phyloP scores from a whole-genome alignment of 148 eudicot species.

The Salicornia ramosissima region DNA sequence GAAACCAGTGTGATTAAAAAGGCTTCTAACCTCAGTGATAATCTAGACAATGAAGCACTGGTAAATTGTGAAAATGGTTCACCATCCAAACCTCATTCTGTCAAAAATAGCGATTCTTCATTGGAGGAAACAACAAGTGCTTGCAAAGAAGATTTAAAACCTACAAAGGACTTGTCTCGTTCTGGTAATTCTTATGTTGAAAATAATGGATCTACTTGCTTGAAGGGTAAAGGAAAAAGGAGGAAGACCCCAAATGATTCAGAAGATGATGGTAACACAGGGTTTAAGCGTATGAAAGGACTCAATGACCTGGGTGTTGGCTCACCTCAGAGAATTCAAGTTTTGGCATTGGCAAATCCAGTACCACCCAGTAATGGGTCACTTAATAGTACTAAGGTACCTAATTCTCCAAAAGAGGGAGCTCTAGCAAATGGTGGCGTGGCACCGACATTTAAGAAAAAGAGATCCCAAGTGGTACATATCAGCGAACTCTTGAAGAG shows the following conservation, averaged over 20 bases:
- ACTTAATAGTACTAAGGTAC: slow-evolving; percentile 4
- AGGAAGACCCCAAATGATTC: slow-evolving; percentile 69
- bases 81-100: slow-evolving; percentile 22
- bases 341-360: slow-evolving; percentile 28
- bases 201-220: slow-evolving; percentile 28
- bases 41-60: slow-evolving; percentile 22
- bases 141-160: slow-evolving; percentile 37
- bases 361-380: slow-evolving; percentile 14
- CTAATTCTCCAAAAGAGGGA: slow-evolving; percentile 18
- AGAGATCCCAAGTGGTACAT: slow-evolving; percentile 56
- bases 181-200: slow-evolving; percentile 63
- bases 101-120: slow-evolving; percentile 31
- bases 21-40: slow-evolving; percentile 19
- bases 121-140: slow-evolving; percentile 40
- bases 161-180: slow-evolving; percentile 47
- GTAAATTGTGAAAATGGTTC: slow-evolving; percentile 28
- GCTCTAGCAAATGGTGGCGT: slow-evolving; percentile 35
- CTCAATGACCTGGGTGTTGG: slow-evolving; percentile 66
- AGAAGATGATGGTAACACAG: slow-evolving; percentile 84
- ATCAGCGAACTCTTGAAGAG: slow-evolving; percentile 60
- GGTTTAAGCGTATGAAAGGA: slow-evolving; percentile 81
- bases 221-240: slow-evolving; percentile 37
- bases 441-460: slow-evolving; percentile 44
- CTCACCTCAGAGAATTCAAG: slow-evolving; percentile 19
- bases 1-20: slow-evolving; percentile 36